Conservation (phyloP, 768 basidiomycete species). For the Hericium coralloides region DNA sequence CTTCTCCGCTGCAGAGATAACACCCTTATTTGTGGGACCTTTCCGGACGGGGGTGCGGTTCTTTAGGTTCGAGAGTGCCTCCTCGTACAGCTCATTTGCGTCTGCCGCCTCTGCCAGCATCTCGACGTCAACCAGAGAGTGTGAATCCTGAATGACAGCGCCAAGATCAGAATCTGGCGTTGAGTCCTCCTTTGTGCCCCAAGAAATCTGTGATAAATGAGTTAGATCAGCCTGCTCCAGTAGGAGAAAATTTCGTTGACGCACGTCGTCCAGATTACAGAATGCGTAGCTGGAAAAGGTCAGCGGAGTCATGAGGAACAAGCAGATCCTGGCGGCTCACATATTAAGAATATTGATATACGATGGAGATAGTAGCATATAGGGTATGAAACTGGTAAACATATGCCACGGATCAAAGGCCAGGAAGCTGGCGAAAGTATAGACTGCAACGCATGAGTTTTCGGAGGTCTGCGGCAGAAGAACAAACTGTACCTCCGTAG, state of each 20-base stretch:
- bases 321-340: slow-evolving; percentile 29
- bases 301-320: slow-evolving; percentile 9
- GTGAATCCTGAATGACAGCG: slow-evolving; percentile 69
- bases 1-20: slow-evolving; percentile 44
- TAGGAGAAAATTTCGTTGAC: slow-evolving; percentile 17
- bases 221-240: slow-evolving; percentile 2
- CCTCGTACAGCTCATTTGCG: slow-evolving; percentile 77
- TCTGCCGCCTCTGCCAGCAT: slow-evolving; percentile 76
- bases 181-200: slow-evolving; percentile 94
- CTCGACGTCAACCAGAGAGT: slow-evolving; percentile 82
- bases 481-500: slow-evolving; percentile 53
- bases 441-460: slow-evolving; percentile 37
- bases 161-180: slow-evolving; percentile 71
- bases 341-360: slow-evolving; percentile 74
- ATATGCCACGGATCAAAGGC: slow-evolving; percentile 97
- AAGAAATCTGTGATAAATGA: slow-evolving; percentile 51
- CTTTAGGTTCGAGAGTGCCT: slow-evolving; percentile 68
- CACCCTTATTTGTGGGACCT: slow-evolving; percentile 20
- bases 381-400: slow-evolving; percentile 84
- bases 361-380: slow-evolving; percentile 77
- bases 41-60: slow-evolving; percentile 34
- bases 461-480: neutral
- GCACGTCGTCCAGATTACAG: slow-evolving; percentile 76
- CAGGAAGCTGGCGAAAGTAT: slow-evolving; percentile 65
- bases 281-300: slow-evolving; percentile 60